Percentiles rank a stretch among this genome's conserved stretches.
Evolutionary conservation across 2,329 filamentous ascomycete species (phyloP).

Genomic region (Cadophora sp.): DNA sequence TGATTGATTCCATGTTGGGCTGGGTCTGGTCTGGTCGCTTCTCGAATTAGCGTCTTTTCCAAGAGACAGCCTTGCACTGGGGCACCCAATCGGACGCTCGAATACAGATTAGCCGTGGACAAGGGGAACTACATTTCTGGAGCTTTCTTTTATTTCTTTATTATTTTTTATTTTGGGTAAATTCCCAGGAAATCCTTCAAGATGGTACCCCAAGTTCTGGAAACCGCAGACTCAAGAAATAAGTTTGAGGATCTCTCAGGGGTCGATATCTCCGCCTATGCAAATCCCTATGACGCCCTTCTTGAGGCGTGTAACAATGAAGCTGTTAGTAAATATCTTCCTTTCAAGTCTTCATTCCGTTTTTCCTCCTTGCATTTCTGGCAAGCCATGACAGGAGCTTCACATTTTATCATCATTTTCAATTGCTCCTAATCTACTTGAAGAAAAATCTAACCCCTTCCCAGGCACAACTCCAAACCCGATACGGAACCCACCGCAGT

Average conservation of each 20-base stretch:
- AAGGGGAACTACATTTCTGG: background rate
- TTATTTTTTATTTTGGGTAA: background rate
- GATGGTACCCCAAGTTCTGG: slow-evolving; percentile 21
- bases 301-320: slow-evolving; percentile 45
- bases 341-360: background rate
- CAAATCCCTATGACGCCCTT: slow-evolving; percentile 46
- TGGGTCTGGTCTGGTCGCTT: no score
- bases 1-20: background rate
- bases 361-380: background rate
- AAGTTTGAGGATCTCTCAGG: slow-evolving; percentile 46
- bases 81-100: background rate
- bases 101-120: background rate
- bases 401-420: background rate
- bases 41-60: background rate
- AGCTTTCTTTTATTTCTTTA: background rate
- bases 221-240: slow-evolving; percentile 40
- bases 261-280: slow-evolving; percentile 40
- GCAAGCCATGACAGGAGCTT: background rate
- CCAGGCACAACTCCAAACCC: slow-evolving; percentile 42
- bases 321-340: slow-evolving; percentile 37
- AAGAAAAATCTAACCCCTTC: background rate
- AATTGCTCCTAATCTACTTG: background rate
- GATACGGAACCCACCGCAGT: slow-evolving; percentile 75
- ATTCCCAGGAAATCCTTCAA: background rate
- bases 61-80: background rate